Evolutionary conservation across 371 early-diverging fungal species (phyloP), one percentile per base, ranked within the genome.

Genomic region (Apophysomyces ossiformis): DNA sequence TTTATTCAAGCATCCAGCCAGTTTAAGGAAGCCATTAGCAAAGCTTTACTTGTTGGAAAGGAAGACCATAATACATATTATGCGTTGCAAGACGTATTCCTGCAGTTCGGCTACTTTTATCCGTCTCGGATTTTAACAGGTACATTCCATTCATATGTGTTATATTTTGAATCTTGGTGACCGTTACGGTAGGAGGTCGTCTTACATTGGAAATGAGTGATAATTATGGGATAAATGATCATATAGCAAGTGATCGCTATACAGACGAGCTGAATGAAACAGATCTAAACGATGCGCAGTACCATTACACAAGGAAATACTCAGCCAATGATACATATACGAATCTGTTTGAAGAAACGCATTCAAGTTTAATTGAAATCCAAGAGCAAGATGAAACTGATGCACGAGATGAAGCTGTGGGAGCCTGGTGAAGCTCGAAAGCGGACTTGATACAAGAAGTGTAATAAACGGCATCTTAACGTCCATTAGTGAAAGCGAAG

Each of bases 31-130:
- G 54, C 54, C 11, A 21, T 50, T 26, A 21, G 21, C 21, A 50
- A 50, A 50, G 54, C 54, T 21, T 21, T 50, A 50, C 54, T 18
- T 5, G 21, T 21, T 0, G 54, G 54, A 8, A 50, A 21, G 18
- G 6, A 7, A 9, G 54, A 50, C 21, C 9, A 18, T 4, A 26
- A 50, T 21, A 50, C 54, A 11, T 50, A 50, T 11, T 21, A 21
- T 50, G 54, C 54, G 9, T 50, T 50, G 21, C 54, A 50, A 50
- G 54, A 50, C 11, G 54, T 50, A 2, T 50, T 50, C 11, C 54
- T 21, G 21, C 21, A 21, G 11, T 50, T 18, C 4, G 54, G 54
- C 16, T 50, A 50, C 9, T 50, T 21, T 50, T 50, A 50, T 50
- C 54, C 54, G 35, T 50, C 16, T 18, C 11, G 11, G 2, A 6